Base-by-base conservation (phyloP, 345 rosid species). In the Eucalyptus urophylla region DNA sequence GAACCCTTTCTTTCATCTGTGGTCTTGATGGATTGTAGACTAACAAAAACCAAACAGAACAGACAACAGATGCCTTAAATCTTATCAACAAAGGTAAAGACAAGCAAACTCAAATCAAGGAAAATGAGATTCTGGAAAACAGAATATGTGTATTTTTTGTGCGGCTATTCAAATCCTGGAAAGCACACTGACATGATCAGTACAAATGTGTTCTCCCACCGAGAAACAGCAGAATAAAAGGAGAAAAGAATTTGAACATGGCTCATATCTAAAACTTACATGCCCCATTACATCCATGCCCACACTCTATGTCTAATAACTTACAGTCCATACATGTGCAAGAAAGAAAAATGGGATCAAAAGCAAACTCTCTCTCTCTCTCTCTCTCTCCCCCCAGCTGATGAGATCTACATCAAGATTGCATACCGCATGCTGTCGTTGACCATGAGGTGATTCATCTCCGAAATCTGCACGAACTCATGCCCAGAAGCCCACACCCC, bases 351-450 rank as follows among this genome's bases (percentile, higher is more conserved):
- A 76, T 76, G 83, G 83, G 47, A 87, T 54, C 80, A 25, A 45
- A 80, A 47, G 53, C 56, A 14, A 49, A 88, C 22, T 16, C 65
- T 60, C 56, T 76, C 62, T 62, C 62, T 60, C 43, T 37, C 8
- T 33, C 40, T n/a, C 17, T 47, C 43, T 33, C n/a, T n/a, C n/a
- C 25, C 43, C 22, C 53, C 72, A 40, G 33, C 27, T 49, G 80
- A 62, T 24, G 44, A 49, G 43, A 51, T 86, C 91, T 96, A 97
- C 98, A 97, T 95, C 93, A 96, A 91, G 93, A 97, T 95, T 37
- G 99, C 97, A 87, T 97, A 96, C 86, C 98, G 95, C 96, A 96
- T 93, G 91, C 99, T 93, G 89, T 97, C 99, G 89, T 95, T 94
- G 27, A 96, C 99, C 95, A 97, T 95, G 58, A 96, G 94, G 91